These are phyloP conservation scores for Dissoconium aciculare DNA, from an alignment of 2,329 filamentous ascomycete genomes.

Conservation along the genomic window DNA sequence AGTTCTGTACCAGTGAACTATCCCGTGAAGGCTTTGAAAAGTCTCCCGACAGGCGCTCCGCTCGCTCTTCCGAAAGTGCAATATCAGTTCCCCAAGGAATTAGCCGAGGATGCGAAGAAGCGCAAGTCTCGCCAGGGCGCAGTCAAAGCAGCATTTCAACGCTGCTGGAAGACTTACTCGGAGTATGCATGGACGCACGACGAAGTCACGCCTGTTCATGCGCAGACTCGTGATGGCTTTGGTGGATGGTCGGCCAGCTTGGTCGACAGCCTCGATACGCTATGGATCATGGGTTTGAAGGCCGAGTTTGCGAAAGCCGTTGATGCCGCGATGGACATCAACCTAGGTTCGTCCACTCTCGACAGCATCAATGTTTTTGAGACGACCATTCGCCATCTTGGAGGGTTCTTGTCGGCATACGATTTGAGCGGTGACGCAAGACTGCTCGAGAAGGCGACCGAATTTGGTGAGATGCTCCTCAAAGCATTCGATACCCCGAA, in stretches of 20 bases:
- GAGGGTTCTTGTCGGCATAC: slow-evolving; percentile 24
- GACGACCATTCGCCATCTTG: slow-evolving; percentile 33
- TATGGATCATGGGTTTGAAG: slow-evolving; percentile 35
- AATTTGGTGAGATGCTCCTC: slow-evolving; percentile 31
- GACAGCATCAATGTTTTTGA: slow-evolving; percentile 35
- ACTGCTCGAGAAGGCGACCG: slow-evolving; percentile 23
- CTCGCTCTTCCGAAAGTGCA: slow-evolving; percentile 30
- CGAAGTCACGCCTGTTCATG: slow-evolving; percentile 32
- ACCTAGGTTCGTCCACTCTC: slow-evolving; percentile 27
- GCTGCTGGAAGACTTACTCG: slow-evolving; percentile 32
- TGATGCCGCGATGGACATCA: slow-evolving; percentile 28
- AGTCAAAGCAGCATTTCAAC: slow-evolving; percentile 30
- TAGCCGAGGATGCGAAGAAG: slow-evolving; percentile 17
- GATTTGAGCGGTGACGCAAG: slow-evolving; percentile 24
- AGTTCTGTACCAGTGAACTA: slow-evolving; percentile 27
- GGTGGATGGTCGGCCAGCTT: slow-evolving; percentile 35
- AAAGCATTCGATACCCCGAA: slow-evolving; percentile 35
- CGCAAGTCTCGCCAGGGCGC: slow-evolving; percentile 23
- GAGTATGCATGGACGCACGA: slow-evolving; percentile 35
- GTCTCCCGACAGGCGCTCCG: slow-evolving; percentile 26
- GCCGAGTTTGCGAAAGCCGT: slow-evolving; percentile 35
- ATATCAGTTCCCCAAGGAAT: slow-evolving; percentile 26
- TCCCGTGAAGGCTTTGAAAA: slow-evolving; percentile 24
- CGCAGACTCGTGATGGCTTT: slow-evolving; percentile 27
- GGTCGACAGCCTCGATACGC: slow-evolving; percentile 32